phyloP scores from a whole-genome alignment of 805 yeast genomes.

The Sugiyamaella floridensis region DNA sequence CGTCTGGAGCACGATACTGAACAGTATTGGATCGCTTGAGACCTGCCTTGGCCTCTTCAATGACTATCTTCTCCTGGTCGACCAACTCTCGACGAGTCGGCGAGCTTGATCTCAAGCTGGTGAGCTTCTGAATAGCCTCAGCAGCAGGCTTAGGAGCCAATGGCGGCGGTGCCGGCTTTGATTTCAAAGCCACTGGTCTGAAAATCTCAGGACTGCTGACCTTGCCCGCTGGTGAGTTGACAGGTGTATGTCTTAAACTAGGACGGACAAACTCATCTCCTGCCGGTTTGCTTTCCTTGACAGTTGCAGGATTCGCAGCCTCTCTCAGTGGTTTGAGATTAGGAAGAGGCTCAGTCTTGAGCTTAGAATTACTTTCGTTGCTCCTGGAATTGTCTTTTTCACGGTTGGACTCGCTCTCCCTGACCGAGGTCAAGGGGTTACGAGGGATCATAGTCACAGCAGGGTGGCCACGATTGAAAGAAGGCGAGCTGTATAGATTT shows the following conservation, averaged over 20 bases:
- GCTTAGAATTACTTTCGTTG: background rate
- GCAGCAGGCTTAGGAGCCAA: constrained; percentile 3
- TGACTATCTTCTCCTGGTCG: constrained; percentile 17
- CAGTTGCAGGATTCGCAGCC: background rate
- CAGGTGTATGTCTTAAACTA: background rate
- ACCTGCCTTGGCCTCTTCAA: constrained; percentile 16
- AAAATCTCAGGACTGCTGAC: background rate
- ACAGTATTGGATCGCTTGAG: constrained; percentile 18
- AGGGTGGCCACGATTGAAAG: background rate
- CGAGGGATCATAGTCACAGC: background rate
- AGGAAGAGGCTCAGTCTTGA: background rate
- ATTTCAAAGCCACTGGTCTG: background rate
- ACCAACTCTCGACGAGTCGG: constrained; percentile 7
- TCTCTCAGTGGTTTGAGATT: background rate
- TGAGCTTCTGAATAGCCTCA: constrained; percentile 10
- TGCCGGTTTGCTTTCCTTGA: background rate
- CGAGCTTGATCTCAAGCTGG: constrained; percentile 14
- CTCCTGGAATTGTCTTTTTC: background rate
- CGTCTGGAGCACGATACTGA: constrained; percentile 17
- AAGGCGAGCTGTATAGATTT: background rate
- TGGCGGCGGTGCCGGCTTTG: constrained; percentile 7
- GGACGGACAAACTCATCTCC: background rate
- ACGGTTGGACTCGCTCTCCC: background rate
- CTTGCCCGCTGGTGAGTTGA: background rate
- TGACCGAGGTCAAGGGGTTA: background rate